Conservation (phyloP, 2,329 filamentous ascomycete genomes). For the Boeremia lycopersici region DNA sequence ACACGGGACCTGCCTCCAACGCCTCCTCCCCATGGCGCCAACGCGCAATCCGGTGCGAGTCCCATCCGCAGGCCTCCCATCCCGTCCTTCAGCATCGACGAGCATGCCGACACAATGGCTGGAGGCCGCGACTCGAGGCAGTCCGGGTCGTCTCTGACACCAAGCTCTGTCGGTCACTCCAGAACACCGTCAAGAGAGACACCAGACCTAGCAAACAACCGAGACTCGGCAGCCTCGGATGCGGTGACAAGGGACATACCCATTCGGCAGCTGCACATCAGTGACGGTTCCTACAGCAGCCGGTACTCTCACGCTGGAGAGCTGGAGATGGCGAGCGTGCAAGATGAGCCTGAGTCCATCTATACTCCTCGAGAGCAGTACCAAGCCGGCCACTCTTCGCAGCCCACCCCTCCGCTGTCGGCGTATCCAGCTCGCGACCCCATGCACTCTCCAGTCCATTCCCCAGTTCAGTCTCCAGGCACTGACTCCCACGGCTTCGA, state of each 20-base stretch:
- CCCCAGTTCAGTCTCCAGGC: constrained; percentile 37
- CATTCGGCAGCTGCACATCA: constrained; percentile 43
- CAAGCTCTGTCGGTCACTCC: constrained; percentile 44
- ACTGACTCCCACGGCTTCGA: constrained; percentile 43
- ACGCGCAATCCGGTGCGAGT: constrained; percentile 20
- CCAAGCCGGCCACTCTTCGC: constrained; percentile 25
- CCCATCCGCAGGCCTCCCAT: constrained; percentile 29
- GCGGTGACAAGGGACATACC: constrained; percentile 43
- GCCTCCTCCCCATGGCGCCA: constrained; percentile 25
- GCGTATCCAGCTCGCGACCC: constrained; percentile 33
- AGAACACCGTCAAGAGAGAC: constrained; percentile 45
- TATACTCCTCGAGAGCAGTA: constrained; percentile 32
- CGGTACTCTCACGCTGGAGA: constrained; percentile 43
- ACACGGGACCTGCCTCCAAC: constrained; percentile 35
- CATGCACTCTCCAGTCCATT: constrained; percentile 29
- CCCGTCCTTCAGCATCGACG: constrained; percentile 41
- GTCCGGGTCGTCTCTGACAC: constrained; percentile 40
- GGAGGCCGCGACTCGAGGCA: constrained; percentile 42
- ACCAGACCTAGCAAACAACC: constrained; percentile 30
- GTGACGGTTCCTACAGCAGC: constrained; percentile 36
- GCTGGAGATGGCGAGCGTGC: constrained; percentile 35
- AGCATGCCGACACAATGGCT: constrained; percentile 37
- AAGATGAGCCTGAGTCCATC: constrained; percentile 30
- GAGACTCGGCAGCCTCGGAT: constrained; percentile 31
- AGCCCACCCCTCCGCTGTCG: constrained; percentile 34